phyloP scores from a whole-genome alignment of 768 basidiomycete species.

The Antrodiella citrinella region DNA sequence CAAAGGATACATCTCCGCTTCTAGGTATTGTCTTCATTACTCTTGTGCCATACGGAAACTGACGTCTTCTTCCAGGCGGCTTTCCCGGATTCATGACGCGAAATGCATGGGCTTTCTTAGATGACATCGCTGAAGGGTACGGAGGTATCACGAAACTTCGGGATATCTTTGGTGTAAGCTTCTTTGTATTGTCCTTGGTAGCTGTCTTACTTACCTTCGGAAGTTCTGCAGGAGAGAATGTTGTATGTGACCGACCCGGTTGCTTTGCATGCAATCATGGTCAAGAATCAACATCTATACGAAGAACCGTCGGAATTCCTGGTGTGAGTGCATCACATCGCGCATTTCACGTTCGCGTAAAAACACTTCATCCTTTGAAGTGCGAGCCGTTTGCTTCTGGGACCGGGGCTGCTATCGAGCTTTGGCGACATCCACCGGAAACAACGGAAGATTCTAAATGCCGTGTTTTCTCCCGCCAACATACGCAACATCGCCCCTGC shows the following conservation, averaged over 20 bases:
- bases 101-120: constrained; percentile 4
- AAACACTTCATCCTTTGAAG: background rate
- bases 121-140: constrained; percentile 19
- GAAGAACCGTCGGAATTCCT: constrained; percentile 11
- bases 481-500: constrained; percentile 15
- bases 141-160: constrained; percentile 37
- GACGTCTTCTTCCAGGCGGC: background rate
- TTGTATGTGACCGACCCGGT: constrained; percentile 18
- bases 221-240: constrained; percentile 13
- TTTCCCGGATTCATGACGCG: background rate
- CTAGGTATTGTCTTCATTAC: constrained; percentile 2
- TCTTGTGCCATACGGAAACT: background rate
- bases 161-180: constrained; percentile 37
- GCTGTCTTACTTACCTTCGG: too few species aligned
- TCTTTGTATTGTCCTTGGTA: too few species aligned
- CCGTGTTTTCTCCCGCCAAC: constrained; percentile 13
- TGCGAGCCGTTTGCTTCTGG: background rate
- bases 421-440: constrained; percentile 6
- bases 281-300: constrained; percentile 19
- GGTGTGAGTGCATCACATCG: constrained; percentile 1
- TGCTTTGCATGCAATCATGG: constrained; percentile 15
- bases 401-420: background rate
- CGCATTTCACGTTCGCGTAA: constrained; percentile 4
- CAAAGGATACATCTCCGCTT: constrained; percentile 4
- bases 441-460: constrained; percentile 9